These are phyloP conservation scores for Tuber magnatum DNA, from an alignment of 495 filamentous ascomycete genomes.

Conservation along the genomic window DNA sequence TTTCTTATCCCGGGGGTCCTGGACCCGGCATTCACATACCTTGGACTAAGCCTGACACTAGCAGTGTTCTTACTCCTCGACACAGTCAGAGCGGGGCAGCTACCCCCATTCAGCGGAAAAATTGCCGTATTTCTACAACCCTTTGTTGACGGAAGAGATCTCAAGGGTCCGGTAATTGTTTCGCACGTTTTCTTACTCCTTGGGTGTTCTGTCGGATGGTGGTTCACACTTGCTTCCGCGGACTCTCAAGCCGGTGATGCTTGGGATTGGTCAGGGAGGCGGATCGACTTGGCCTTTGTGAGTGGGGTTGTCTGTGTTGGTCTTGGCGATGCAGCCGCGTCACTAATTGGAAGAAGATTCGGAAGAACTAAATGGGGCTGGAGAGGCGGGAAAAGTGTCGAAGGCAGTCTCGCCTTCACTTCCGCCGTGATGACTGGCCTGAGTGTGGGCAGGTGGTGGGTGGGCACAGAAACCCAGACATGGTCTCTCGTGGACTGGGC, in stretches of 20 bases:
- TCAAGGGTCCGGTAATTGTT: constrained; percentile 88
- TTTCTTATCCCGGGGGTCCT: constrained; percentile 77
- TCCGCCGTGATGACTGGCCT: constrained; percentile 69
- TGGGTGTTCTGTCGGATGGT: constrained; percentile 91
- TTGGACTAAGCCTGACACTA: constrained; percentile 68
- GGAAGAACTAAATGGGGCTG: constrained; percentile 89
- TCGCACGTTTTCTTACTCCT: constrained; percentile 93
- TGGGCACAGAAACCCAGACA: constrained; percentile 46
- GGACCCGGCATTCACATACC: constrained; percentile 73
- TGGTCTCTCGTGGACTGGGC: constrained; percentile 46
- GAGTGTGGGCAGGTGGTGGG: constrained; percentile 64
- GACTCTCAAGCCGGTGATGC: constrained; percentile 49
- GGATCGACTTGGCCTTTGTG: constrained; percentile 69
- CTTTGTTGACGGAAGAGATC: constrained; percentile 88
- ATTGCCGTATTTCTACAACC: constrained; percentile 80
- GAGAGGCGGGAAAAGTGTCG: constrained; percentile 91
- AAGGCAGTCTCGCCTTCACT: constrained; percentile 82
- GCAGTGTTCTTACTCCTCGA: constrained; percentile 81
- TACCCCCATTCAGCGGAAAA: constrained; percentile 76
- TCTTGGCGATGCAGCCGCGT: constrained; percentile 92
- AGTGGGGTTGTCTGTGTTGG: constrained; percentile 89
- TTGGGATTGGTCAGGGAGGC: constrained; percentile 22
- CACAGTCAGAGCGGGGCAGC: constrained; percentile 77
- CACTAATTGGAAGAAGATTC: constrained; percentile 77
- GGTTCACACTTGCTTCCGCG: constrained; percentile 65